Evolutionary conservation across 2,329 filamentous ascomycete species (phyloP), one percentile per base, ranked within the genome.

Genomic region (Graphium sp.): DNA sequence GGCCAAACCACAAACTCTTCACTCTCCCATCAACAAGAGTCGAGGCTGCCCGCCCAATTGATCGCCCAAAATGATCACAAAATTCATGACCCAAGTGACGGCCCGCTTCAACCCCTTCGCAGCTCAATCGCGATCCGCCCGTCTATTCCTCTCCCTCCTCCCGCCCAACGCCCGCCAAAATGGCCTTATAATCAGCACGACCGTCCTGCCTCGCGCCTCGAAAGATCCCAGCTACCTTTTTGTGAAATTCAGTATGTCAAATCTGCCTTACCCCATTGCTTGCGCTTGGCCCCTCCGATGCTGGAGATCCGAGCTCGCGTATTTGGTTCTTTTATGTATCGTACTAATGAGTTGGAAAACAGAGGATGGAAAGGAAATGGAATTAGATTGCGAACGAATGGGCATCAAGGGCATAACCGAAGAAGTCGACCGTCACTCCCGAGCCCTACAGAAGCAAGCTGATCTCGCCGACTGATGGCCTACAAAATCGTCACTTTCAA

Each of bases 61-160:
- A 34, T 25, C 29, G 37, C 26, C 34, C 47, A 61, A 50, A 29
- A 89, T 89, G 82, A 81, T 89, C 35, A 87, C 80, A 34, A 74
- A 75, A 48, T 89, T 82, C 60, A 69, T 91, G 51, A 87, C 84
- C 50, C 72, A 83, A 49, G 74, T 95, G 43, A 73, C 67, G 44
- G 77, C 83, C 39, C 73, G 72, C 49, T 94, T 95, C 72, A 93
- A 92, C 56, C 87, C 89, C 22, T 95, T 95, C 67, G 78, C 74
- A 17, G 56, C 66, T 15, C 64, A 67, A 48, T 74, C 82, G 36
- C 84, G 83, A 47, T 77, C 85, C 15, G 85, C 83, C 22, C 76
- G 89, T 24, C 65, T 92, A 29, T 89, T 95, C 54, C 80, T 95
- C 40, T 77, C 81, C 18, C 66, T 79, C 37, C 71, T 98, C 18